These are phyloP conservation scores for Paramecium sexaurelia DNA, from an alignment of 73 alveolate genomes.

Conservation along the genomic window DNA sequence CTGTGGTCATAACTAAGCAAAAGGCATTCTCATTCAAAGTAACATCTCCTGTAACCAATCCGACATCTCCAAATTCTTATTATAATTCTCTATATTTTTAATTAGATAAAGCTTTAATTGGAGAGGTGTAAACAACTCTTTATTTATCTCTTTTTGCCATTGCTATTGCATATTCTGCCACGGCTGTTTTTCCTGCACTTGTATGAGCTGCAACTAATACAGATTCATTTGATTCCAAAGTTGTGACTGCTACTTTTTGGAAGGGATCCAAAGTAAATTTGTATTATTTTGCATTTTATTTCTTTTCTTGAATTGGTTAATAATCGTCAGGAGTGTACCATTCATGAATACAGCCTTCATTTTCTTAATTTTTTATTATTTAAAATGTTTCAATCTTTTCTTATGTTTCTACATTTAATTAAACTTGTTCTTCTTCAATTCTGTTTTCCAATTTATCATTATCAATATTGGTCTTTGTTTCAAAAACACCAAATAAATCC, in stretches of 20 bases:
- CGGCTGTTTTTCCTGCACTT: constrained; percentile 99
- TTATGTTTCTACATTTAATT: neutral
- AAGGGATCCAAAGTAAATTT: constrained; percentile 93
- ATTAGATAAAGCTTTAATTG: constrained; percentile 99
- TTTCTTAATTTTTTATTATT: neutral
- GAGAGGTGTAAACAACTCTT: constrained; percentile 99
- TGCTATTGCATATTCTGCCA: constrained; percentile 99
- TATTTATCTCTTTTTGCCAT: constrained; percentile 94
- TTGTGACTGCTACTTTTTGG: constrained; percentile 93
- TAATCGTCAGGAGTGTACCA: constrained; percentile 50
- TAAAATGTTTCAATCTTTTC: neutral
- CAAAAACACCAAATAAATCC: constrained; percentile 61
- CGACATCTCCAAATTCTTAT: constrained; percentile 99
- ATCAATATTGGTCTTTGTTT: neutral
- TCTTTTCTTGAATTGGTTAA: neutral
- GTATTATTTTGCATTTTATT: constrained; percentile 85
- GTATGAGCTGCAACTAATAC: constrained; percentile 99
- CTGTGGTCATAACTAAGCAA: constrained; percentile 99
- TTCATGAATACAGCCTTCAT: constrained; percentile 49
- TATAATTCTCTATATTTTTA: constrained; percentile 99
- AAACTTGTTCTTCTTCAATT: neutral
- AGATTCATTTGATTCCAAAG: constrained; percentile 95
- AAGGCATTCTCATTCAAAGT: constrained; percentile 96
- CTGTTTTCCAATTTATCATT: neutral
- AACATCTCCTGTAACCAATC: constrained; percentile 99